Base-by-base conservation (phyloP, 2,329 filamentous ascomycete genomes). In the Shiraia bambusicola region DNA sequence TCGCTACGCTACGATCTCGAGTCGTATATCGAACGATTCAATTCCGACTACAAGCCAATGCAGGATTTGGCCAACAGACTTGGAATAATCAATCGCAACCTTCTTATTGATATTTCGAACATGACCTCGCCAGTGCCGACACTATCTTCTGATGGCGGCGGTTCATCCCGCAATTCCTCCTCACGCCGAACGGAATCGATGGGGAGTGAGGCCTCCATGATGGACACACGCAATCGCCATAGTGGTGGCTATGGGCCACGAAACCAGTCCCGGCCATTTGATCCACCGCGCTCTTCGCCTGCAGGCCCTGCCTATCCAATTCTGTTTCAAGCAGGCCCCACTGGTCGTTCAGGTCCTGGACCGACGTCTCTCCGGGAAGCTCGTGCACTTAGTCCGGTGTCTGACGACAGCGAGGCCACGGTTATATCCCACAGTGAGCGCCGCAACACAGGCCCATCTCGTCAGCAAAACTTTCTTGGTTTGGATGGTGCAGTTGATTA, bases 1-100 rank as follows among this genome's bases (percentile, higher is more conserved):
- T 67, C 76, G 10, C 74, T 85, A 35, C 79, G 83, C 6, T 81
- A 84, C 11, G 84, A 88, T 37, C 67, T 90, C 13, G 71, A 81
- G 29, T 84, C 92, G 32, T 87, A 97, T 39, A 76, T 91, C 45
- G 79, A 81, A 28, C 81, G 84, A 9, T 97, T 95, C 76, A 79
- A 83, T 37, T 80, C 81, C 12, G 91, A 95, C 59, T 93, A 87
- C 65, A 82, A 80, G 16, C 84, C 86, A 56, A 81, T 87, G 37
- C 55, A 56, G 31, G 86, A 94, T 53, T 83, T 85, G 50, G 76
- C 91, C 14, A 76, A 81, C 51, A 80, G 79, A 34, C 78, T 96
- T 32, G 82, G 82, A 13, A 87, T 95, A 41, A 80, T 91, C 67
- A 95, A 94, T 61, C 87, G 87, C 13, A 75, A 76, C 5, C 56